Evolutionary conservation across 345 rosid genomes (phyloP).

Genomic region (Moringa oleifera): DNA sequence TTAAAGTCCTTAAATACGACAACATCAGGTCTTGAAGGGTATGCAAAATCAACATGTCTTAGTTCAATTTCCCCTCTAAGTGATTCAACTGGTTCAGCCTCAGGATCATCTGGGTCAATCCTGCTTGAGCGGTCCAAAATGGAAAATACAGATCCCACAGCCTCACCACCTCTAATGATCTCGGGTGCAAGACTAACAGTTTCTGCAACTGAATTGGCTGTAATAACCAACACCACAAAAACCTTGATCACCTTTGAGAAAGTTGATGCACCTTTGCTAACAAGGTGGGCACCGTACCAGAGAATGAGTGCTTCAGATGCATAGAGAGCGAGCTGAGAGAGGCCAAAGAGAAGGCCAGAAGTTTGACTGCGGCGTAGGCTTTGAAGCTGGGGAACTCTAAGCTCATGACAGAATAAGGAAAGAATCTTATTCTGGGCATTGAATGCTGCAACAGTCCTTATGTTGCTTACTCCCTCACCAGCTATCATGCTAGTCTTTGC

Average conservation of each 20-base stretch:
- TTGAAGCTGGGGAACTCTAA: constrained; percentile 66
- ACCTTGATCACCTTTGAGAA: constrained; percentile 98
- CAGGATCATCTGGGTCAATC: constrained; percentile 92
- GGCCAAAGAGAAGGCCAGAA: constrained; percentile 88
- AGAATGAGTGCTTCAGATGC: constrained; percentile 95
- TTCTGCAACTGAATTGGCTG: constrained; percentile 98
- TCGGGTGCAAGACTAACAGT: constrained; percentile 99
- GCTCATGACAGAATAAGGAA: constrained; percentile 76
- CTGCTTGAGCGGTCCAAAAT: constrained; percentile 71
- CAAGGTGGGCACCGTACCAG: constrained; percentile 96
- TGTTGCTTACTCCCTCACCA: constrained; percentile 99
- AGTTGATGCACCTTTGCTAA: constrained; percentile 75
- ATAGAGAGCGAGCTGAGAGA: constrained; percentile 91
- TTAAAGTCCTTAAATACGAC: constrained; percentile 70
- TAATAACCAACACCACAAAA: constrained; percentile 86
- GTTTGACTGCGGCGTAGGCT: constrained; percentile 80
- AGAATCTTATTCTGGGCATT: constrained; percentile 90
- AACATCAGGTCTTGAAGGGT: constrained; percentile 90
- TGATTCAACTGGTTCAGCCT: constrained; percentile 77
- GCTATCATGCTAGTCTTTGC: constrained; percentile 99
- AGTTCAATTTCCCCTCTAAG: constrained; percentile 93
- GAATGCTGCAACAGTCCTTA: constrained; percentile 96
- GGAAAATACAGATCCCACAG: constrained; percentile 92
- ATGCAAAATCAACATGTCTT: constrained; percentile 88
- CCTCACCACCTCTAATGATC: constrained; percentile 94